Evolutionary conservation across 2,329 filamentous ascomycete species (phyloP).

Genomic region (Aureobasidium sp.): DNA sequence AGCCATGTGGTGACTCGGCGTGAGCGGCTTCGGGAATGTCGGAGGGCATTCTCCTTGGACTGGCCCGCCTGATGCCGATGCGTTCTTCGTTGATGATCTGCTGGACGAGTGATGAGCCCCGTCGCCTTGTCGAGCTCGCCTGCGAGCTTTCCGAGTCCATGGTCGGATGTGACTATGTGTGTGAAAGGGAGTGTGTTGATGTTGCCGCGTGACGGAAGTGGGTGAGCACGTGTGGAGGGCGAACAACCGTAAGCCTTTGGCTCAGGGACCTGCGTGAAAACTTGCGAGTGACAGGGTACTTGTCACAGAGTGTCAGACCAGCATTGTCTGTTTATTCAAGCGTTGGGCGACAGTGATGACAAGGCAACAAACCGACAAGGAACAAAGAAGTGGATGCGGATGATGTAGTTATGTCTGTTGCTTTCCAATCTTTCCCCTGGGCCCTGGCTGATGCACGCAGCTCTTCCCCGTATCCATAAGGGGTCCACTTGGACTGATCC

Average conservation of each 20-base stretch:
- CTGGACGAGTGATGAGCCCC: conserved; percentile 7
- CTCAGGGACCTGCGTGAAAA: background rate
- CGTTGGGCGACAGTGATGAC: background rate
- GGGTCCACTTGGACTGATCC: background rate
- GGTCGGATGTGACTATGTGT: background rate
- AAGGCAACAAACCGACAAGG: background rate
- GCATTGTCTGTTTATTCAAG: conserved; percentile 4
- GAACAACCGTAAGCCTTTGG: background rate
- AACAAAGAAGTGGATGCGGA: background rate
- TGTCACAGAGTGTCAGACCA: background rate
- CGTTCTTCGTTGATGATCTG: conserved; percentile 7
- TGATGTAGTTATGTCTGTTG: conserved; percentile 7
- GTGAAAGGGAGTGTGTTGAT: background rate
- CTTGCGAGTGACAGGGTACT: background rate
- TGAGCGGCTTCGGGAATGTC: conserved; percentile 13
- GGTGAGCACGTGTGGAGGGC: conserved; percentile 4
- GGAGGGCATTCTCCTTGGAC: conserved; percentile 10
- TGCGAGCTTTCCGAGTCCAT: conserved; percentile 7
- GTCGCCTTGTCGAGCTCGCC: conserved; percentile 3
- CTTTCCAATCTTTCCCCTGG: background rate
- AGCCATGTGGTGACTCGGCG: conserved; percentile 18
- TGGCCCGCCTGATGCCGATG: background rate
- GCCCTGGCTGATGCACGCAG: background rate
- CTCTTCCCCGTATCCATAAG: background rate
- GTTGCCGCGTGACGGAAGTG: background rate